These are phyloP conservation scores for Schoenoplectus tabernaemontani DNA, from an alignment of 202 grass and related monocot genomes.

Conservation along the genomic window DNA sequence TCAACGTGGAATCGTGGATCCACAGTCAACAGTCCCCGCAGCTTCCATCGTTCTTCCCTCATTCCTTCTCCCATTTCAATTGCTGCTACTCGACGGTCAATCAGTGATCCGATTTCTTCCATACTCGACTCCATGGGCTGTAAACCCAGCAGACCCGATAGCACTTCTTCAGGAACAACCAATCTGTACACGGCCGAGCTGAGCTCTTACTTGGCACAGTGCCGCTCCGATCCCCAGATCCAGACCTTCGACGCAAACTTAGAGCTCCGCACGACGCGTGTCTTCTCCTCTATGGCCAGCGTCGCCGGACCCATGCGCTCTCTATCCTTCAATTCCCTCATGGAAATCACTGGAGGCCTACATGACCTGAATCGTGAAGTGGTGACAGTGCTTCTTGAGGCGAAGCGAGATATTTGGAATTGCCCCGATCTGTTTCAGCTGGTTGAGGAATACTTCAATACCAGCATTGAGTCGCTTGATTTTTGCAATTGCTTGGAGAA, in stretches of 20 bases:
- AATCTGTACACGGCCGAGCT: slow-evolving; percentile 1
- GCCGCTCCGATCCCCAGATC: slow-evolving; percentile 22
- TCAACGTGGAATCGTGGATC: too few species aligned
- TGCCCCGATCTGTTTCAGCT: slow-evolving; percentile 24
- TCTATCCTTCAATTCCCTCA: slow-evolving; percentile 31
- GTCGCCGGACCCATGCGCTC: slow-evolving; percentile 6
- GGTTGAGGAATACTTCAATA: slow-evolving; percentile 26
- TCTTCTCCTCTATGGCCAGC: slow-evolving; percentile 18
- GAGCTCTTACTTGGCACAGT: slow-evolving; percentile 25
- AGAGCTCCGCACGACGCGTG: slow-evolving; percentile 17
- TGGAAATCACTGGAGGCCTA: slow-evolving; percentile 23
- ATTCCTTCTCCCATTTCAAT: background rate
- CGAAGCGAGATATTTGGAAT: slow-evolving; percentile 30
- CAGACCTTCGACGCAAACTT: slow-evolving; percentile 28
- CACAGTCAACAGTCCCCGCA: background rate
- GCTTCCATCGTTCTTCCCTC: background rate
- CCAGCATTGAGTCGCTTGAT: slow-evolving; percentile 23
- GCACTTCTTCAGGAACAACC: background rate
- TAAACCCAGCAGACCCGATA: background rate
- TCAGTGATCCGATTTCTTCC: background rate
- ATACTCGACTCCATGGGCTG: slow-evolving; percentile 10
- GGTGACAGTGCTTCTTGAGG: slow-evolving; percentile 14
- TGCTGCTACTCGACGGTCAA: background rate
- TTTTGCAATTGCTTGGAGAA: slow-evolving; percentile 31
- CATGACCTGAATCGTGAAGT: slow-evolving; percentile 17